Base-by-base conservation (phyloP, 805 yeast genomes). In the Millerago galiae region DNA sequence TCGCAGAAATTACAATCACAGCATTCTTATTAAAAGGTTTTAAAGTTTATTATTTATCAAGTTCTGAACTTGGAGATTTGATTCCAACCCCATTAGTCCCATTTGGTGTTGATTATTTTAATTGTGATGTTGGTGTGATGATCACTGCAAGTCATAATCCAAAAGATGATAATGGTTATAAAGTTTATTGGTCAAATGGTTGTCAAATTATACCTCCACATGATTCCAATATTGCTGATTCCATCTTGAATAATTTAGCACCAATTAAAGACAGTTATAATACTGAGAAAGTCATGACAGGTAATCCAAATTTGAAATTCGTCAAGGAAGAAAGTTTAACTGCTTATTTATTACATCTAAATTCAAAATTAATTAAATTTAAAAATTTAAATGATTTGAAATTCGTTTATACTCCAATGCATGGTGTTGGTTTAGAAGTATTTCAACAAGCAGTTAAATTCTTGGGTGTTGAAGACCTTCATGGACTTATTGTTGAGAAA, bases 131-230 rank as follows among this genome's bases (percentile, higher is more conserved):
- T 39, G 99, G 98, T 17, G 83, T 91, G 2, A 90, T 90, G 96
- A 77, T 90, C 25, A 88, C 96, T 1, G 95, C 96, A 1, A 83
- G 93, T 40, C 95, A 86, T 56, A 84, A 84, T 57, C 91, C 93
- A 1, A 83, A 83, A 28, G 67, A 75, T 53, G 96, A 89, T 58
- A 90, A 90, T 56, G 98, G 98, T 0, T 91, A 87, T 65, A 91
- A 91, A 58, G 98, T 91, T 1, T 91, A 93, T 66, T 88, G 93
- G 78, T 67, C 72, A 9, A 91, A 91, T 58, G 98, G 96, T 4
- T 91, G 97, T 61, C 98, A 93, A 61, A 93, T 91, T 49, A 87
- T 91, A 36, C 90, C 96, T 2, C 98, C 99, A 0, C 88, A 82
- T 55, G 98, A 93, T 56, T 53, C 55, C 2, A 79, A 72, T 2